Evolutionary conservation across 2,329 filamentous ascomycete genomes (phyloP), one percentile per base, ranked within the genome.

Genomic region (Zasmidium angulare): DNA sequence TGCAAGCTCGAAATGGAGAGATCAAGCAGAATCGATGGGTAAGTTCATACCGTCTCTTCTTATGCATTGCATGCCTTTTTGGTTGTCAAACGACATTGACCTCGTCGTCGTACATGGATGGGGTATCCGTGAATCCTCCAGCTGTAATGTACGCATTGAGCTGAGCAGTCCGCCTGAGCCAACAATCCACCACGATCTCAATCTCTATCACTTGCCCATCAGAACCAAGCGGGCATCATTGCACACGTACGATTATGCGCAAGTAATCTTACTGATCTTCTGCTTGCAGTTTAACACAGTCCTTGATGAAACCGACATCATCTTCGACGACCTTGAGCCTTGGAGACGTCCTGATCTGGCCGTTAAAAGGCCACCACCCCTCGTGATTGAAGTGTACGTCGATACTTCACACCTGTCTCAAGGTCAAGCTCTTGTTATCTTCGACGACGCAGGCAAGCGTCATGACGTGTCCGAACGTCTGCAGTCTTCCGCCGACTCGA

Each of bases 391-490:
- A 76, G 89, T 92, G 21, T 98, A 90, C 72, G 80, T 98, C 43
- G 71, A 73, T 52, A 72, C 70, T 17, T 64, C 89, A 36, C 84
- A 86, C 29, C 82, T 98, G 55, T 90, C 89, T 46, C 86, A 88
- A 61, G 95, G 89, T 68, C 92, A 99, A 76, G 92, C 89, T 66
- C 79, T 99, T 54, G 92, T 96, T 58, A 85, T 95, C 63, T 79
- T 93, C 49, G 95, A 98, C 75, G 91, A 96, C 26, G 83, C 89
- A 71, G 93, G 92, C 52, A 96, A 96, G 78, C 86, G 90, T 63
- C 97, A 91, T 90, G 92, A 98, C 78, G 93, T 96, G 19, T 79
- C 89, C 68, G 92, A 96, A 71, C 89, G 91, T 47, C 79, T 98
- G 61, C 88, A 88, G 69, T 82, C 83, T 46, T 86, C 86, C 74